A percentile compares a stretch with the other conserved stretches of the same genome.
These are phyloP conservation scores for Russula earlei DNA, from an alignment of 768 basidiomycete species.

Conservation along the genomic window DNA sequence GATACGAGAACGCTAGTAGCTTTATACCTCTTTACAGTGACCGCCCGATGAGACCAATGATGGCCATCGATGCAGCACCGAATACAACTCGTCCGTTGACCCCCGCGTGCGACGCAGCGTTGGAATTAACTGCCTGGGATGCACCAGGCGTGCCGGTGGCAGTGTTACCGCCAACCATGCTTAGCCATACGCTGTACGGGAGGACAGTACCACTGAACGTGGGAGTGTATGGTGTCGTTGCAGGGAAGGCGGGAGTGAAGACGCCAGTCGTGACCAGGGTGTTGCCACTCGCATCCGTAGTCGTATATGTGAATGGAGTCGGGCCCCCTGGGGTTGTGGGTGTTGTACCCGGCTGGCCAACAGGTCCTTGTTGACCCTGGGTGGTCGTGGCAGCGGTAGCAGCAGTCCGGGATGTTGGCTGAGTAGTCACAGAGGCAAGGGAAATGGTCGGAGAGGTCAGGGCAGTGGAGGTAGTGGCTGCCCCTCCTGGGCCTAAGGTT, in stretches of 20 bases:
- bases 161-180: conserved; percentile 24
- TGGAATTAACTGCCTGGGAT: not conserved
- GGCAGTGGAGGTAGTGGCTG: conserved; percentile 17
- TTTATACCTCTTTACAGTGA: not conserved
- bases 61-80: not conserved
- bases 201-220: conserved; percentile 26
- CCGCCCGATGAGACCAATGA: not conserved
- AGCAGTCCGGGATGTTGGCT: conserved; percentile 21
- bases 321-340: conserved; percentile 17
- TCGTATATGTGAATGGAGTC: conserved; percentile 28
- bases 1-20: not conserved
- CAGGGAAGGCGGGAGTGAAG: conserved; percentile 28
- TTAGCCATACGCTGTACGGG: conserved; percentile 26
- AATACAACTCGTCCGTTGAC: not conserved
- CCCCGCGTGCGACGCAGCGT: not conserved
- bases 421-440: conserved; percentile 22
- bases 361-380: conserved; percentile 36
- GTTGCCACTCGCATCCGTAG: conserved; percentile 28
- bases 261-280: conserved; percentile 22
- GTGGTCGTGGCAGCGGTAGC: conserved; percentile 11
- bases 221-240: conserved; percentile 20
- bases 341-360: conserved; percentile 41
- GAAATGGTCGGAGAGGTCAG: conserved; percentile 17
- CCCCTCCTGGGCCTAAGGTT: conserved; percentile 14
- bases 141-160: conserved; percentile 12